phyloP scores from a whole-genome alignment of 441 rosid species.

The Syzygium syzygioides region DNA sequence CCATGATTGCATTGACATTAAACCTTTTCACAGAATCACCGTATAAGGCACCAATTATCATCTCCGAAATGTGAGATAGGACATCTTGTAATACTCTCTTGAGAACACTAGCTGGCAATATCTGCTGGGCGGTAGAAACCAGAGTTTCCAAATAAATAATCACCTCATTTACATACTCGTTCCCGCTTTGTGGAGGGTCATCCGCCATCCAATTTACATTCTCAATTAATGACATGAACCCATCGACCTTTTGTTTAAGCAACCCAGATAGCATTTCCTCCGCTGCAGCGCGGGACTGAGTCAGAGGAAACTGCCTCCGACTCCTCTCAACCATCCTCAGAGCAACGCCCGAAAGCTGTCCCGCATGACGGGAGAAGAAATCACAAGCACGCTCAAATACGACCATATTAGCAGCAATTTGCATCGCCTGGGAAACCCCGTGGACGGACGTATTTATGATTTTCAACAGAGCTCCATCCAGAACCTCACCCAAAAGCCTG shows the following conservation, averaged over 20 bases:
- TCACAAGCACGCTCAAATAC: slow-evolving; percentile 97
- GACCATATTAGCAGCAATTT: slow-evolving; percentile 94
- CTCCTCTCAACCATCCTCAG: slow-evolving; percentile 90
- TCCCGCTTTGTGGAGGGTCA: slow-evolving; percentile 66
- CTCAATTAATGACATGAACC: slow-evolving; percentile 83
- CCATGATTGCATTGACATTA: slow-evolving; percentile 68
- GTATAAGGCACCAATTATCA: slow-evolving; percentile 52
- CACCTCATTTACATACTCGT: slow-evolving; percentile 94
- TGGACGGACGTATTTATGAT: slow-evolving; percentile 68
- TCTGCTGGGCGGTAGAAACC: slow-evolving; percentile 94
- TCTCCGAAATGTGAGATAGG: slow-evolving; percentile 79
- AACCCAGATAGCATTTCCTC: slow-evolving; percentile 85
- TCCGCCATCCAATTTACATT: slow-evolving; percentile 95
- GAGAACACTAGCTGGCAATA: slow-evolving; percentile 70
- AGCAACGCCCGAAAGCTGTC: slow-evolving; percentile 90
- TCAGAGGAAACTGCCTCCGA: slow-evolving; percentile 88
- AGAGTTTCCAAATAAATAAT: slow-evolving; percentile 81
- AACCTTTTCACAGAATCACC: slow-evolving; percentile 85
- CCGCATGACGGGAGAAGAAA: slow-evolving; percentile 92
- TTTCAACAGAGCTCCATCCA: slow-evolving; percentile 79
- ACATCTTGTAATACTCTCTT: slow-evolving; percentile 79
- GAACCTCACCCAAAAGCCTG: slow-evolving; percentile 74
- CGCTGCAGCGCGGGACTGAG: slow-evolving; percentile 76
- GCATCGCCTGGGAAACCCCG: slow-evolving; percentile 97
- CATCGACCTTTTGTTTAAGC: slow-evolving; percentile 85